phyloP scores from a whole-genome alignment of 1,139 yeast species.

The Taphrina betulina region DNA sequence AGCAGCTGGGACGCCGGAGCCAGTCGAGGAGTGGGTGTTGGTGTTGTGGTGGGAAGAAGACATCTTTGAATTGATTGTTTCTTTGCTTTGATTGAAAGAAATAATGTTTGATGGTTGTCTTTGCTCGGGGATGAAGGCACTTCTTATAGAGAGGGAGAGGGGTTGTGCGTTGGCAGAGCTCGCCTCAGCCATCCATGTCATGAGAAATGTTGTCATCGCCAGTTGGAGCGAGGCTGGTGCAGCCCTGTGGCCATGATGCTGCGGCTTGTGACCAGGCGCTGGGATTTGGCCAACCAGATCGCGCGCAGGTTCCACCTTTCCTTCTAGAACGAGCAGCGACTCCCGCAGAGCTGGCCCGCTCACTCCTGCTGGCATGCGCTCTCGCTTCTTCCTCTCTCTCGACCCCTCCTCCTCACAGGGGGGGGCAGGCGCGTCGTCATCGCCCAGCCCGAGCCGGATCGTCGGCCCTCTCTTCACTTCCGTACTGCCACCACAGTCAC shows the following conservation, averaged over 20 bases:
- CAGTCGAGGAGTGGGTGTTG: background rate
- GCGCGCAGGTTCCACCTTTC: too few species aligned
- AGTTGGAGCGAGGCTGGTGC: constrained; percentile 19
- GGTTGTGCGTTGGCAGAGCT: background rate
- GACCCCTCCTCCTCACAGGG: too few species aligned
- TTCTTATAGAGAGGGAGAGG: constrained; percentile 16
- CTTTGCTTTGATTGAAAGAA: constrained; percentile 1
- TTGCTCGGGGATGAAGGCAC: background rate
- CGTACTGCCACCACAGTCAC: background rate
- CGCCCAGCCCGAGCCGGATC: too few species aligned
- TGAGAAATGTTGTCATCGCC: constrained; percentile 13
- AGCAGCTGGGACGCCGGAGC: constrained; percentile 13
- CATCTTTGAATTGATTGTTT: too few species aligned
- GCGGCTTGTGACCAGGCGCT: too few species aligned
- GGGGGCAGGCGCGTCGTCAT: too few species aligned
- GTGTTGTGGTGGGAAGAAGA: constrained; percentile 3
- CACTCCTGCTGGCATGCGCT: too few species aligned
- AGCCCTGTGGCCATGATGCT: too few species aligned
- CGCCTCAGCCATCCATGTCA: constrained; percentile 22
- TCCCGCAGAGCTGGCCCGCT: too few species aligned
- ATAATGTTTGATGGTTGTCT: constrained; percentile 3
- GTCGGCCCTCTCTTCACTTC: background rate
- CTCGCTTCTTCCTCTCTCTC: too few species aligned
- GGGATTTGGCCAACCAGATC: too few species aligned
- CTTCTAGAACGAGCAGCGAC: too few species aligned